Percentiles rank a stretch among this genome's conserved stretches.
These are phyloP conservation scores for Monarda citriodora DNA, from an alignment of 305 asterid species.

Conservation along the genomic window DNA sequence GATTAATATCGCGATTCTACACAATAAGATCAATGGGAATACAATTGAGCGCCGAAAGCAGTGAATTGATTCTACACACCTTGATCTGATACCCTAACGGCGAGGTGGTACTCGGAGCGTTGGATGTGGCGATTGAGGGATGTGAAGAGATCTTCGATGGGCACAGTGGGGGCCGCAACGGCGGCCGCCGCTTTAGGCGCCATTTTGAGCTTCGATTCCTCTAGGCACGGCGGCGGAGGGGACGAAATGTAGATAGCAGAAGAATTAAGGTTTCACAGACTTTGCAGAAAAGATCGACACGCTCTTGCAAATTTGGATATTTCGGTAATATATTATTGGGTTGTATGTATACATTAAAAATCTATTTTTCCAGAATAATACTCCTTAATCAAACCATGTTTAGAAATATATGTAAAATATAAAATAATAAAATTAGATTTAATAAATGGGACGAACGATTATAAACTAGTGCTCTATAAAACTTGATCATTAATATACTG, in stretches of 20 bases:
- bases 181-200: conserved; percentile 63
- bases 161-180: conserved; percentile 37
- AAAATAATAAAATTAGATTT: no score
- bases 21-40: no score
- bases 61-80: conserved; percentile 33
- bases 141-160: conserved; percentile 81
- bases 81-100: conserved; percentile 83
- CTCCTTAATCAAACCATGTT: no score
- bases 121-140: conserved; percentile 79
- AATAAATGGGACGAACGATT: no score
- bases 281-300: not conserved
- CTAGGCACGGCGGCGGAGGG: conserved; percentile 7
- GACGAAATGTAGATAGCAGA: not conserved
- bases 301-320: not conserved
- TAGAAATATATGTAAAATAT: no score
- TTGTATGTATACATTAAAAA: no score
- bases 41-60: not conserved
- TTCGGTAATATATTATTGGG: not conserved
- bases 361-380: no score
- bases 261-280: not conserved
- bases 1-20: no score
- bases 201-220: conserved; percentile 31
- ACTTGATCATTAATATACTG: no score
- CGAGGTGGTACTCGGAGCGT: conserved; percentile 56
- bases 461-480: no score